These are phyloP conservation scores for Cladosporium austrohemisphaericum DNA, from an alignment of 2,329 filamentous ascomycete species.

Conservation along the genomic window DNA sequence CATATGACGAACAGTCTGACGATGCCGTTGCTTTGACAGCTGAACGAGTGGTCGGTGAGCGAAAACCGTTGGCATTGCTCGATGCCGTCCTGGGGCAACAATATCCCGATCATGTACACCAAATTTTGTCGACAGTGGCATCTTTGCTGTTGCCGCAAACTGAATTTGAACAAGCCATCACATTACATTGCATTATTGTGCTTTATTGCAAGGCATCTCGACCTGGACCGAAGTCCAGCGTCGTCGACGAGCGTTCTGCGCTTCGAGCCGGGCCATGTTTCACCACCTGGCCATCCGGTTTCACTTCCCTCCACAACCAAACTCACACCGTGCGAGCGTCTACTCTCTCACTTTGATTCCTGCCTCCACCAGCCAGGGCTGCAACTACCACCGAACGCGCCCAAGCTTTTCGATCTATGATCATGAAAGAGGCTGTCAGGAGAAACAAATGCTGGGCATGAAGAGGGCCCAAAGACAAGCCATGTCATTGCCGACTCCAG, in stretches of 20 bases:
- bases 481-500: conserved; percentile 3
- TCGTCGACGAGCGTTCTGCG: background rate
- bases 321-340: background rate
- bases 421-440: conserved; percentile 4
- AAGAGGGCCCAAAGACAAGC: conserved; percentile 10
- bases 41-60: no score
- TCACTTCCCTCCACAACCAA: conserved; percentile 5
- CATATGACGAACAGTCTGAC: background rate
- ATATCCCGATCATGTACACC: no score
- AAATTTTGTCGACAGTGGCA: no score
- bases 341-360: background rate
- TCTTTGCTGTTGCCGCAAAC: no score
- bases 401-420: background rate
- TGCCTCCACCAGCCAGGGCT: background rate
- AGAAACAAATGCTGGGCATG: conserved; percentile 16
- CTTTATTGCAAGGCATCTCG: background rate
- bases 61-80: no score
- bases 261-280: conserved; percentile 10
- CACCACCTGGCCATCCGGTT: conserved; percentile 10
- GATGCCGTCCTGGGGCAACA: no score
- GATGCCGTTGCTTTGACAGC: background rate
- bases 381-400: background rate
- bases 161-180: no score
- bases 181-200: no score
- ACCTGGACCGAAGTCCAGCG: background rate